Conservation (phyloP, 1,284 basidiomycete species). For the Volvariella surrecta region DNA sequence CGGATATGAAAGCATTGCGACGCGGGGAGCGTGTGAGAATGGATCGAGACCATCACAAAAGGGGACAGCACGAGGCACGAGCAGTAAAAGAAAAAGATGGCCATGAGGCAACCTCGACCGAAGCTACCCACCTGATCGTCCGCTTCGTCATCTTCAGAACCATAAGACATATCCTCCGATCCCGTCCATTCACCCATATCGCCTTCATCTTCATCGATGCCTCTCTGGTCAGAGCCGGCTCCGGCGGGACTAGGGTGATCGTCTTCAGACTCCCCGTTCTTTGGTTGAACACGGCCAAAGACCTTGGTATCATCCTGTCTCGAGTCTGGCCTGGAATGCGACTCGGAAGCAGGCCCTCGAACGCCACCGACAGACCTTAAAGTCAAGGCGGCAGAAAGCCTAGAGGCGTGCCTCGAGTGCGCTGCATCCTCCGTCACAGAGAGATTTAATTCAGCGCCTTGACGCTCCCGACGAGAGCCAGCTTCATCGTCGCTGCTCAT, state of each 20-base stretch:
- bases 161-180: constrained; percentile 56
- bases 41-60: no score
- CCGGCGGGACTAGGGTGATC: constrained; percentile 19
- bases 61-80: no score
- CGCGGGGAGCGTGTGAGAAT: no score
- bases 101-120: no score
- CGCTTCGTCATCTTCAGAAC: constrained; percentile 58
- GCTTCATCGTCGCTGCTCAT: constrained; percentile 31
- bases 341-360: constrained; percentile 1
- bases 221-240: constrained; percentile 12
- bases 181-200: constrained; percentile 71
- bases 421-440: constrained; percentile 20
- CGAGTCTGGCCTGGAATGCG: no score
- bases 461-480: background rate
- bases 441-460: background rate
- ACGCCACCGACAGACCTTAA: constrained; percentile 51
- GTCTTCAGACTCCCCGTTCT: background rate
- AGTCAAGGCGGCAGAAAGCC: constrained; percentile 56
- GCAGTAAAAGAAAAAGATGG: no score
- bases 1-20: background rate
- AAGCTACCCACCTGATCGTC: constrained; percentile 9
- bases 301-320: no score
- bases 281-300: background rate
- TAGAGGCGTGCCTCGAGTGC: constrained; percentile 67
- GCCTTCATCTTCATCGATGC: constrained; percentile 16